phyloP scores from a whole-genome alignment of 768 basidiomycete genomes.

The Royoungia palumana region DNA sequence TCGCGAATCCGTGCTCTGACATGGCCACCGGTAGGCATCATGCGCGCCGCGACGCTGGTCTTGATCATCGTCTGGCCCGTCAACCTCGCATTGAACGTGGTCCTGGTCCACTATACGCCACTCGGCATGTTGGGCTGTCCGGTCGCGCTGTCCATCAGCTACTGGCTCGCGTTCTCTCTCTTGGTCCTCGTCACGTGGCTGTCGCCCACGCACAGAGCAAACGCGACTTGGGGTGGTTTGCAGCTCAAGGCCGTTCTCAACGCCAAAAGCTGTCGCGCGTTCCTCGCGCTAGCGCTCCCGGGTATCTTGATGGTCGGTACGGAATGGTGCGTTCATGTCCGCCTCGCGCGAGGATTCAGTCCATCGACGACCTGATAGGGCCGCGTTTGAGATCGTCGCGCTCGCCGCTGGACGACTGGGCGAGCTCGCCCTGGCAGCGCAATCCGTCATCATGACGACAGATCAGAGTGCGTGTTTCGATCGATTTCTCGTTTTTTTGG shows the following conservation, averaged over 20 bases:
- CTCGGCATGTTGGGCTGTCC: constrained; percentile 68
- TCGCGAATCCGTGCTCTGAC: neutral
- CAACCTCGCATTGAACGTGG: constrained; percentile 57
- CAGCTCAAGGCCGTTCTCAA: constrained; percentile 46
- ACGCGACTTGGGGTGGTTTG: constrained; percentile 64
- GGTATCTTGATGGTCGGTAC: constrained; percentile 79
- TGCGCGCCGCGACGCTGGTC: constrained; percentile 66
- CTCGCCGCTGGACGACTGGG: constrained; percentile 72
- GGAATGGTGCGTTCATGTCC: constrained; percentile 54
- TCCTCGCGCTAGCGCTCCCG: constrained; percentile 68
- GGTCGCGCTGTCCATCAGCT: constrained; percentile 62
- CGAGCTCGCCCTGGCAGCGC: constrained; percentile 63
- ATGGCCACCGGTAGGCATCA: constrained; percentile 52
- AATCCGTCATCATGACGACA: constrained; percentile 77
- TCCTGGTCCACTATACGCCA: constrained; percentile 59
- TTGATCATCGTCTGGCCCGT: constrained; percentile 62
- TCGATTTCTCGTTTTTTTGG: too few species aligned
- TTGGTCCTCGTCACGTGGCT: constrained; percentile 47
- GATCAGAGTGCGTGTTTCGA: too few species aligned
- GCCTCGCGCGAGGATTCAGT: neutral
- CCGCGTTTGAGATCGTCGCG: constrained; percentile 79
- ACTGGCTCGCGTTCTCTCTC: constrained; percentile 62
- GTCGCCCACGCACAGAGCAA: constrained; percentile 51
- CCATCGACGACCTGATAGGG: constrained; percentile 43
- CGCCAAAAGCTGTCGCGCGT: constrained; percentile 46